Conservation (phyloP, 2,329 filamentous ascomycete genomes). For the Thermoascus crustaceus region DNA sequence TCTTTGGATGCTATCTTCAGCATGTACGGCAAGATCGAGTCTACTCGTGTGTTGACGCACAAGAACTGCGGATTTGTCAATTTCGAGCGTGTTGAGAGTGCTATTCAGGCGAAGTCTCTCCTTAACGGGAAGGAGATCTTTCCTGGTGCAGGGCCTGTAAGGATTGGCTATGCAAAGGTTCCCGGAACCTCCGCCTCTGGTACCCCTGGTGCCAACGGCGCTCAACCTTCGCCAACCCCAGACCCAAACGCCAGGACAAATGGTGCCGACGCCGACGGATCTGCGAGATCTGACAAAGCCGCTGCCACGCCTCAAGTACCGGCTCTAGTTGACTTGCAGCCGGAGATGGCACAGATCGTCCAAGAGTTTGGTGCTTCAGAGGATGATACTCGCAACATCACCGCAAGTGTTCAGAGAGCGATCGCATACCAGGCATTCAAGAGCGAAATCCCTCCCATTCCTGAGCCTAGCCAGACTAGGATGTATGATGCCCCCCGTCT, state of each 20-base stretch:
- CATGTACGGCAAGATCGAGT: constrained; percentile 82
- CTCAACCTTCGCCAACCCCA: constrained; percentile 84
- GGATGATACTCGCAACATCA: constrained; percentile 67
- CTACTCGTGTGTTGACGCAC: constrained; percentile 87
- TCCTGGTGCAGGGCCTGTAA: constrained; percentile 85
- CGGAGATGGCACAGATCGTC: constrained; percentile 78
- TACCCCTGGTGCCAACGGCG: constrained; percentile 79
- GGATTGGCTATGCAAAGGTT: constrained; percentile 96
- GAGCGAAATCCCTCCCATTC: constrained; percentile 79
- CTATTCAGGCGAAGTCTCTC: constrained; percentile 74
- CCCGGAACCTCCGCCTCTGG: constrained; percentile 70
- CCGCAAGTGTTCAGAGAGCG: constrained; percentile 63
- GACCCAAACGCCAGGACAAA: constrained; percentile 58
- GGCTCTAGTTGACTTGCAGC: constrained; percentile 66
- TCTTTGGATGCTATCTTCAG: constrained; percentile 94
- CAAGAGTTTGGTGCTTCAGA: constrained; percentile 77
- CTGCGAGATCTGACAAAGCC: constrained; percentile 23
- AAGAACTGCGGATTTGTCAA: constrained; percentile 99
- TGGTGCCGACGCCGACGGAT: constrained; percentile 17
- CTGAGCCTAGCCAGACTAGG: constrained; percentile 79
- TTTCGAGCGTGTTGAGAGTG: constrained; percentile 85
- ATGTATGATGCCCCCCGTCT: constrained; percentile 91
- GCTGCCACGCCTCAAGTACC: constrained; percentile 51
- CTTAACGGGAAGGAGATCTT: constrained; percentile 98
- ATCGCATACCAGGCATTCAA: constrained; percentile 65